Evolutionary conservation across 371 early-diverging fungal species (phyloP).

Genomic region (Actinomortierella wolfii): DNA sequence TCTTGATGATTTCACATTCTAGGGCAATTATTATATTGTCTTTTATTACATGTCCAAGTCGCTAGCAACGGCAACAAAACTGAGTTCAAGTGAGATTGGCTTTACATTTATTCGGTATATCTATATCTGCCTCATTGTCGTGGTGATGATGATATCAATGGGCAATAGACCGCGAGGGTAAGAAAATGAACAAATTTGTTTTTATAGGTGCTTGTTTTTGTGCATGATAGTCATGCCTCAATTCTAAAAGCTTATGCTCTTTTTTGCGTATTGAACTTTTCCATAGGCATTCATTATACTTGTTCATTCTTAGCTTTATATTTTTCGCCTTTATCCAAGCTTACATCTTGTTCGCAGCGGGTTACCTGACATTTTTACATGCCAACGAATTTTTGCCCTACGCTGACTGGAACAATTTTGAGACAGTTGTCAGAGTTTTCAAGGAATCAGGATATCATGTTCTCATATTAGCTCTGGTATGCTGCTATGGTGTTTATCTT

Average conservation of each 20-base stretch:
- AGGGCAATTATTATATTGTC: constrained; percentile 85
- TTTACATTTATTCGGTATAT: constrained; percentile 68
- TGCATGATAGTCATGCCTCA: not conserved
- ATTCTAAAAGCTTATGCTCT: not conserved
- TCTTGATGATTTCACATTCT: not conserved
- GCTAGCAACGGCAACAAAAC: constrained; percentile 49
- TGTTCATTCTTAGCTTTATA: constrained; percentile 72
- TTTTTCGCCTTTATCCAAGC: constrained; percentile 59
- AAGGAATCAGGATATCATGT: constrained; percentile 45
- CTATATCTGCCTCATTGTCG: constrained; percentile 76
- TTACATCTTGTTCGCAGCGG: constrained; percentile 59
- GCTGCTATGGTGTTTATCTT: constrained; percentile 79
- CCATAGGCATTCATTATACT: constrained; percentile 64
- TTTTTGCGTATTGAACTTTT: not conserved
- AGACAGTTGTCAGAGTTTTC: constrained; percentile 37
- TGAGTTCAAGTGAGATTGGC: constrained; percentile 58
- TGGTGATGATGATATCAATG: constrained; percentile 84
- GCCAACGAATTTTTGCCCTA: constrained; percentile 38
- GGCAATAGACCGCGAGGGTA: constrained; percentile 59
- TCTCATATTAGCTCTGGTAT: constrained; percentile 35
- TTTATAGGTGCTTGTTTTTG: not conserved
- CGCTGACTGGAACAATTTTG: constrained; percentile 29
- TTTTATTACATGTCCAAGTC: constrained; percentile 81
- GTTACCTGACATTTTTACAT: constrained; percentile 53
- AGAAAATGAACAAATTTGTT: not conserved